phyloP scores from a whole-genome alignment of 495 filamentous ascomycete genomes.

The Massariosphaeria phaeospora region DNA sequence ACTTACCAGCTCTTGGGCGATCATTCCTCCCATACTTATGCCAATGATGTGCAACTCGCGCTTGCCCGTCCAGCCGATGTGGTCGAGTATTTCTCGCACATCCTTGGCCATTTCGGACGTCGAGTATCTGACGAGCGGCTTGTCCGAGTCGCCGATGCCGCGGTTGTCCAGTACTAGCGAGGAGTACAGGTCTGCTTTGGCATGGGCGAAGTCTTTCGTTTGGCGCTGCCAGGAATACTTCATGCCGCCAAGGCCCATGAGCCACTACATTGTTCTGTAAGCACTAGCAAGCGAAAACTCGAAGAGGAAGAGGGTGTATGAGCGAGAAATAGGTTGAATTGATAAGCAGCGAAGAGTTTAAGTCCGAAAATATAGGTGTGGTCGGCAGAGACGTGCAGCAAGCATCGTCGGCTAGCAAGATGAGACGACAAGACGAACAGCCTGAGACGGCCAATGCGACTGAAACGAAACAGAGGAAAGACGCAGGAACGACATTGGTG shows the following conservation, averaged over 20 bases:
- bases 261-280: conserved; percentile 41
- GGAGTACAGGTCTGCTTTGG: conserved; percentile 59
- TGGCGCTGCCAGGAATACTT: conserved; percentile 66
- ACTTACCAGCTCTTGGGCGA: conserved; percentile 69
- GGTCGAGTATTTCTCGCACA: conserved; percentile 60
- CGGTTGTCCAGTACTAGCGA: conserved; percentile 73
- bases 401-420: conserved; percentile 14
- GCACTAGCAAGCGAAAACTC: neutral
- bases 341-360: neutral
- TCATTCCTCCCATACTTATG: conserved; percentile 80
- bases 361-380: neutral
- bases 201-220: conserved; percentile 69
- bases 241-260: conserved; percentile 43
- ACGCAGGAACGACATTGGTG: conserved; percentile 11
- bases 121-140: conserved; percentile 64
- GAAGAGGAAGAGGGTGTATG: neutral
- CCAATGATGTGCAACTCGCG: conserved; percentile 66
- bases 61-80: conserved; percentile 60
- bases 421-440: conserved; percentile 11
- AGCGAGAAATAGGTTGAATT: neutral
- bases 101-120: conserved; percentile 74
- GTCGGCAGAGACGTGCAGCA: conserved; percentile 25
- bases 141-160: conserved; percentile 72
- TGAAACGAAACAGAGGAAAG: conserved; percentile 30
- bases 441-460: conserved; percentile 28